Evolutionary conservation across 306 rosid genomes (phyloP), one percentile per base, ranked within the genome.

Genomic region (Neltuma alba): DNA sequence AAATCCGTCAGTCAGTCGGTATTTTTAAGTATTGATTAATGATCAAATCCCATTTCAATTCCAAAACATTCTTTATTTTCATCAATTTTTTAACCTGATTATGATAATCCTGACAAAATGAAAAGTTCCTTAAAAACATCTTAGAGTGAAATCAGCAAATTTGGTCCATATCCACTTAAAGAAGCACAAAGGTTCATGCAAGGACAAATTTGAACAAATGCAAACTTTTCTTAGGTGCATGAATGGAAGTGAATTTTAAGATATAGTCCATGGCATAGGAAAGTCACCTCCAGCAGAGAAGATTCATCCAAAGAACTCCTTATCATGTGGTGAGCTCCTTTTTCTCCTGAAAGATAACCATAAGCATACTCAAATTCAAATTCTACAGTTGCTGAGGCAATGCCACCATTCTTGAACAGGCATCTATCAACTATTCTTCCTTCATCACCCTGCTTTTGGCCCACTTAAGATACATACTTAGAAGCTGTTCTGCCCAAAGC

Each of bases 311-410:
- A 21, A 77, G 85, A 89, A 83, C 77, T 85, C 42, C 82, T 82
- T 65, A 87, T 86, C 82, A 88, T 76, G 86, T 57, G 34, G 88
- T 93, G 98, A 79, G 84, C 87, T 80, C 98, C 97, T 70, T 79
- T 85, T 85, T 93, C 98, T 54, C 94, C 98, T 4, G 87, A 91
- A 74, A 93, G 94, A 89, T 84, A 89, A 34, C 98, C 97, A 85
- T 89, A 93, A 71, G 97, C 97, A 79, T 78, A 80, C 78, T 89
- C 90, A 80, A 87, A 89, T 82, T 93, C 98, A 72, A 93, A 89
- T 89, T 93, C 98, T 41, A 91, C 76, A 60, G 87, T 82, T 70
- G 89, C 94, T 7, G 88, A 87, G 70, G n/a, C 64, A 57, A 91
- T 83, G 76, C 94, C 94, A 72, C 90, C 94, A 68, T 86, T 87